phyloP scores from a whole-genome alignment of 495 filamentous ascomycete species.

The Alectoria sarmentosa region DNA sequence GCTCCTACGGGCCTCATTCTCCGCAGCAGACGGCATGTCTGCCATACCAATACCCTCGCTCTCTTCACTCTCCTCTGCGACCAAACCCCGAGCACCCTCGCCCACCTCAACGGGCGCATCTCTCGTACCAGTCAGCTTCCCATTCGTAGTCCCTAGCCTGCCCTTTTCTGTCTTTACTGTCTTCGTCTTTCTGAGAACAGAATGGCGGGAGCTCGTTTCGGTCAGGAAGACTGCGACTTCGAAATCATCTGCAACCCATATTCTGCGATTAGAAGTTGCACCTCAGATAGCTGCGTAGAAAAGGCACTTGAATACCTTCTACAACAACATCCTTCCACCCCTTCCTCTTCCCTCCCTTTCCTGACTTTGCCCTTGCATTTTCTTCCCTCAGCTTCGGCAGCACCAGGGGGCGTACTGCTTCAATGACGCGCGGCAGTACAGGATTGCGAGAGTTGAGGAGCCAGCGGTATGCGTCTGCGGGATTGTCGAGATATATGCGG shows the following conservation, averaged over 20 bases:
- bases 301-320: conserved; percentile 49
- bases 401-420: conserved; percentile 74
- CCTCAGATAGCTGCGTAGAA: background rate
- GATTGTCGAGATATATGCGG: conserved; percentile 90
- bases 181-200: conserved; percentile 79
- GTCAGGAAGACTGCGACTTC: conserved; percentile 91
- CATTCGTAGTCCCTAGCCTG: conserved; percentile 44
- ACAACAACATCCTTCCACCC: conserved; percentile 82
- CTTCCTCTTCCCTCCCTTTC: conserved; percentile 56
- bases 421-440: conserved; percentile 72
- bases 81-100: conserved; percentile 23
- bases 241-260: conserved; percentile 66
- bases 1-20: conserved; percentile 3
- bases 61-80: conserved; percentile 37
- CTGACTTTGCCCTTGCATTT: conserved; percentile 41
- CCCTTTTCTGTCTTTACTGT: conserved; percentile 49
- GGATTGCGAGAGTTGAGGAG: conserved; percentile 65
- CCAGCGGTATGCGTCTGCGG: conserved; percentile 71
- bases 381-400: conserved; percentile 88
- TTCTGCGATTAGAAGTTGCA: background rate
- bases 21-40: conserved; percentile 34
- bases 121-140: conserved; percentile 41
- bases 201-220: conserved; percentile 79
- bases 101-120: conserved; percentile 46
- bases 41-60: conserved; percentile 33